Percentiles rank a stretch among this genome's conserved stretches.
These are phyloP conservation scores for Guyanaporus albipodus DNA, from an alignment of 768 basidiomycete species.

Conservation along the genomic window DNA sequence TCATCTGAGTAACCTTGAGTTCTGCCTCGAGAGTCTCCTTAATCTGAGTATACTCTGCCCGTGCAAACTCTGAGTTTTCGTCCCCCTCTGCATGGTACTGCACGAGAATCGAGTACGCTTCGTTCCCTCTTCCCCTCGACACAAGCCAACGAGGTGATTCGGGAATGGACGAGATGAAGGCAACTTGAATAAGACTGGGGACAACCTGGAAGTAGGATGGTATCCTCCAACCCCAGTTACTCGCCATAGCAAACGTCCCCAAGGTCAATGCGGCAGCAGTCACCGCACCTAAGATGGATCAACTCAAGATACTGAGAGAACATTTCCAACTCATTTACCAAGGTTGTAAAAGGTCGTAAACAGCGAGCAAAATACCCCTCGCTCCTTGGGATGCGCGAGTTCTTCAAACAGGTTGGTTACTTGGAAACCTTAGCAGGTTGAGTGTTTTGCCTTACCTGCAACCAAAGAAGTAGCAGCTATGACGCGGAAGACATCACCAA, in stretches of 20 bases:
- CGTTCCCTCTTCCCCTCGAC: constrained; percentile 48
- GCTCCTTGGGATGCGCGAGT: constrained; percentile 19
- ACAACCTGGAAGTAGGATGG: constrained; percentile 53
- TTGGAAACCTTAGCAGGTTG: too few species aligned
- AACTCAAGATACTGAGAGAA: not conserved
- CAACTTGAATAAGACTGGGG: constrained; percentile 51
- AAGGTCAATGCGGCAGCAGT: constrained; percentile 52
- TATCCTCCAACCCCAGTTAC: constrained; percentile 64
- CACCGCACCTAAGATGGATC: constrained; percentile 8
- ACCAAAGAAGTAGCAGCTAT: constrained; percentile 21
- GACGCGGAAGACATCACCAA: constrained; percentile 9
- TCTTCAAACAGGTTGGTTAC: not conserved
- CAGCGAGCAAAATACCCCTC: constrained; percentile 1
- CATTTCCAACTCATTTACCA: constrained; percentile 1
- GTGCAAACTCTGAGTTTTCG: constrained; percentile 45
- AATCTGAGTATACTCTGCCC: constrained; percentile 55
- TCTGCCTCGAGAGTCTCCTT: constrained; percentile 45
- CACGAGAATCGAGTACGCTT: constrained; percentile 44
- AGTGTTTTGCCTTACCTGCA: constrained; percentile 15
- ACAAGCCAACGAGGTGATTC: constrained; percentile 66
- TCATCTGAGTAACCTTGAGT: not conserved
- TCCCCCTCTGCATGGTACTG: constrained; percentile 63
- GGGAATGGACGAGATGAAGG: constrained; percentile 56
- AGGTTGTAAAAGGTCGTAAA: not conserved
- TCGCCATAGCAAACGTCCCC: constrained; percentile 57